Base-by-base conservation (phyloP, 192 early-diverging fungal species). In the Paraglomus brasilianum region DNA sequence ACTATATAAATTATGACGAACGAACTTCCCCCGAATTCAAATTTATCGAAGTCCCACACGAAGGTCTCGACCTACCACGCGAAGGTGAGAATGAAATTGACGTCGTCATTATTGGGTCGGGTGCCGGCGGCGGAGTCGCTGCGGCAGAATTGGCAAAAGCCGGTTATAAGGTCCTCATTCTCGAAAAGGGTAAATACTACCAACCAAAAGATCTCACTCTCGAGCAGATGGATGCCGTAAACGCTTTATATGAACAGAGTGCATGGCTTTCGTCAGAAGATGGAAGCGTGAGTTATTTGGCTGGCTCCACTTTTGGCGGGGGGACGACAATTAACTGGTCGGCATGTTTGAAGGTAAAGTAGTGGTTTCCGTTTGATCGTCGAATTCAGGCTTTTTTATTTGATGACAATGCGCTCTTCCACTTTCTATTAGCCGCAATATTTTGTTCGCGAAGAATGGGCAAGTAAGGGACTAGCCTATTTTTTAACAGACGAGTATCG, bases 381-480 rank as follows among this genome's bases (percentile, higher is more conserved):
- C 50, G 55, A 67, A 57, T 60, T 66, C 19, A 53, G 14, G 10
- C 64, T 9, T 36, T 47, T 66, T 56, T 77, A 41, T 19, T 43
- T 53, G 48, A 57, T 65, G 48, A 24, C 10, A 52, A 5, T 11
- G 43, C 42, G 43, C 49, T 78, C 10, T 68, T 75, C 10, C 56
- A 21, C 39, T 43, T 49, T 46, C 41, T 17, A 21, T 22, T 42
- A 83, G 72, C 77, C 80, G 11, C 88, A 88, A 51, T 71, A 86
- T 61, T 85, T 76, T 68, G 82, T 90, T 9, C 84, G 90, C 0
- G 79, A 86, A 68, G 90, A 93, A 74, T 93, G 92, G 92, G 85
- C 86, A 8, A 56, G 49, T 11, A 77, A 78, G 39, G 83, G 86
- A 8, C 74, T 93, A 8, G 74, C 76, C n/a, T 78, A 86, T 66